Evolutionary conservation across 1,284 basidiomycete species (phyloP), one percentile per base, ranked within the genome.

Genomic region (Fomes fomentarius): DNA sequence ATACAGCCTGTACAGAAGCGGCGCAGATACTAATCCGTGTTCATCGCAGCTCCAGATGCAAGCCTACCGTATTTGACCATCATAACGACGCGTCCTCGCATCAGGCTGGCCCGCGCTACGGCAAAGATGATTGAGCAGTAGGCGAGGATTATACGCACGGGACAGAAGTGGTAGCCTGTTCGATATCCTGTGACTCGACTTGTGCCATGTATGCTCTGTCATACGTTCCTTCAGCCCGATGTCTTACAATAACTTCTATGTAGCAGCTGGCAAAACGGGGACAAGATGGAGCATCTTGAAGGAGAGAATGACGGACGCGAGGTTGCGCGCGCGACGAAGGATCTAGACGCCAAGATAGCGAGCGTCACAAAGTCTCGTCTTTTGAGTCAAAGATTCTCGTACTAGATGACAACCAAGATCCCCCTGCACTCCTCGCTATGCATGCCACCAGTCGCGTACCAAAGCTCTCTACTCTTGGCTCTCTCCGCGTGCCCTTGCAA

Each of bases 1-100:
- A 98, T 80, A 49, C 93, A n/a, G 80, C 77, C 73, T 99, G 96
- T 1, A 97, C 97, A 0, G 92, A 88, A 2, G 93, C 87, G 15
- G 96, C 96, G 97, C 96, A 99, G 21, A 99, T 79, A 30, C 96
- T 96, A 56, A 4, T 25, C 44, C 7, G 8, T 1, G 8, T 46
- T 3, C 14, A 34, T 15, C 8, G 10, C 4, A 12, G 15, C 46
- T 4, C 19, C 28, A 39, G 31, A 40, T 45, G 33, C n/a, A 22
- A 47, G 65, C 81, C 50, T 61, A 93, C 93, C 94, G 81, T 24
- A 97, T 83, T 71, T 97, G 94, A 54, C 95, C 85, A 71, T 97
- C 94, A 68, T 97, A 97, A 43, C 93, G 82, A 43, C 93, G 82
- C 1, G 93, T 89, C 72, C 95, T 96, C 61, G 77, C 84, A 72